Evolutionary conservation across 306 rosid genomes (phyloP).

Genomic region (Lablab purpureus): DNA sequence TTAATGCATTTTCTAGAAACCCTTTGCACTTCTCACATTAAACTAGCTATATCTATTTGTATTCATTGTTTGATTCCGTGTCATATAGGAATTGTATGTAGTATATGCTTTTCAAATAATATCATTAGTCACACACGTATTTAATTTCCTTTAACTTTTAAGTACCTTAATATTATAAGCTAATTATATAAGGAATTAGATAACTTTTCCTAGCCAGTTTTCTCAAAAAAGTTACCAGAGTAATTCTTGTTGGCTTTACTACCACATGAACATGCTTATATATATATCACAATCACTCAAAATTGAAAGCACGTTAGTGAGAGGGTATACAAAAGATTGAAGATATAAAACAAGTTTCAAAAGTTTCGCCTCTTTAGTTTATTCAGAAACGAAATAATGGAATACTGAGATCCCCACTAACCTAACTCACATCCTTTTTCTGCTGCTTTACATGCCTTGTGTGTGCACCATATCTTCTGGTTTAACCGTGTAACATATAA

Average conservation of each 20-base stretch:
- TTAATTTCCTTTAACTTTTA: no score
- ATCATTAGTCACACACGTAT: no score
- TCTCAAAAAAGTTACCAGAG: not conserved
- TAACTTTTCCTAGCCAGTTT: not conserved
- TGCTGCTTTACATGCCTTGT: slow-evolving; percentile 3
- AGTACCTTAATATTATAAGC: no score
- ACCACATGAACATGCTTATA: not conserved
- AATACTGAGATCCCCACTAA: slow-evolving; percentile 36
- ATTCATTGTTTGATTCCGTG: no score
- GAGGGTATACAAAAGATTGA: not conserved
- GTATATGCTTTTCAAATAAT: no score
- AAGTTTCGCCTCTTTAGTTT: slow-evolving; percentile 16
- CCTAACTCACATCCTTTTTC: not conserved
- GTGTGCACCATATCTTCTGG: not conserved
- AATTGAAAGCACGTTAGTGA: slow-evolving; percentile 22
- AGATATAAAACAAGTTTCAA: not conserved
- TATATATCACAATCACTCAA: not conserved
- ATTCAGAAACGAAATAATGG: slow-evolving; percentile 31
- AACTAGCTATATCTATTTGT: no score
- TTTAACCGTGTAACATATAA: not conserved
- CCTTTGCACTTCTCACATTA: no score
- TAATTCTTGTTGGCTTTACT: not conserved
- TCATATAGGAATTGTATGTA: no score
- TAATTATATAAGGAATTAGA: no score
- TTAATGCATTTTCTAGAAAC: not conserved